phyloP scores from a whole-genome alignment of 305 asterid genomes.

The Ajuga reptans region DNA sequence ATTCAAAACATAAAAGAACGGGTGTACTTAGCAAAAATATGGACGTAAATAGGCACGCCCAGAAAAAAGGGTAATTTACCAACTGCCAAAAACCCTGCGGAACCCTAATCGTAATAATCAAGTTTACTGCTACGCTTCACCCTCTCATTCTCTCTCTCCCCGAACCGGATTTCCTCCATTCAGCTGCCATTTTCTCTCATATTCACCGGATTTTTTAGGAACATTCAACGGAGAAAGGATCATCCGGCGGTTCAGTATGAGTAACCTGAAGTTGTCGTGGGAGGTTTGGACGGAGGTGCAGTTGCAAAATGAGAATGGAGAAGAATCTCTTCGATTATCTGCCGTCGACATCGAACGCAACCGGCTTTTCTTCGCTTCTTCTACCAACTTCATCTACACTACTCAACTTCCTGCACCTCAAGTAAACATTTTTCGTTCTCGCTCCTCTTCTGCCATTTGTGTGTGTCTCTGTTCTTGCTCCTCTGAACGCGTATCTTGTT shows the following conservation, averaged over 20 bases:
- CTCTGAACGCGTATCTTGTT: background rate
- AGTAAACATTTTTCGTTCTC: conserved; percentile 22
- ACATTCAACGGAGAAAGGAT: background rate
- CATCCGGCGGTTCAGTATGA: conserved; percentile 34
- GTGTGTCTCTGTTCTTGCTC: background rate
- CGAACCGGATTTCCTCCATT: background rate
- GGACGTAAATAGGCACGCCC: too few species aligned
- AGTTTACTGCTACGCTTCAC: conserved; percentile 14
- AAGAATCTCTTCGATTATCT: conserved; percentile 47
- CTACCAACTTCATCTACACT: conserved; percentile 56
- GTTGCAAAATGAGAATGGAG: conserved; percentile 41
- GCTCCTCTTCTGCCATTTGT: background rate
- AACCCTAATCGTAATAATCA: background rate
- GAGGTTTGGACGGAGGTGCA: conserved; percentile 41
- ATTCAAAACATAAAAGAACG: too few species aligned
- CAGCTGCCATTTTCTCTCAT: background rate
- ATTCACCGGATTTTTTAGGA: background rate
- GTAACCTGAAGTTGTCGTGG: conserved; percentile 64
- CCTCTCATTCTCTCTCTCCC: background rate
- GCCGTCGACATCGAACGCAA: conserved; percentile 73
- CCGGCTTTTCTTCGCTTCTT: conserved; percentile 71
- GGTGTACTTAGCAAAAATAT: too few species aligned
- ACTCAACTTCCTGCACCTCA: conserved; percentile 44
- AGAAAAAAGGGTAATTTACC: too few species aligned
- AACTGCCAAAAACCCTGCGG: background rate